Evolutionary conservation across 768 basidiomycete genomes (phyloP), one percentile per base, ranked within the genome.

Genomic region (Paxillus rubicundulus): DNA sequence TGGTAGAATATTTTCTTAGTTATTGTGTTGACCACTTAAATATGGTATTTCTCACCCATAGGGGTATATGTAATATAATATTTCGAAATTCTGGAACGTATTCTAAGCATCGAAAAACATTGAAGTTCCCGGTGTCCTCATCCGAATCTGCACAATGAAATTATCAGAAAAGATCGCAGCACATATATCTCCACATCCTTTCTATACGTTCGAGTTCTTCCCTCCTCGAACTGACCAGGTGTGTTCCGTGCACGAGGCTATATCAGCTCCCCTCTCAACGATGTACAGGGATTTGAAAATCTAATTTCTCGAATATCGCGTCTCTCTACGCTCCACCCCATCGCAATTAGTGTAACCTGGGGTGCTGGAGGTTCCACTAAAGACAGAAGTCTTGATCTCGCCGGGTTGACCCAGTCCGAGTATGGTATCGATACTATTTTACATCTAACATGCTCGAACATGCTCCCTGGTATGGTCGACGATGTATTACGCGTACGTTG

Each of bases 361-460:
- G 97, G 97, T 40, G 96, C 97, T 0, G 96, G 97, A 9, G 96
- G 97, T 2, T 84, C 85, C 7, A 98, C 96, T 0, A 92, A 82
- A 60, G 89, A 94, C 32, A 80, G 89, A 30, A 91, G 85, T 64
- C 74, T 99, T 37, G 93, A 95, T 58, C 81, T 99, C 2, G 95
- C 94, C 0, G 81, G 81, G 10, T 70, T 92, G 49, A 82, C 83
- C 2, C 90, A 93, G 67, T 72, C 75, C 16, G 82, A 85, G 50
- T 81, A 90, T 69, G 84, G 81, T 1, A 73, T 95, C 40, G 91
- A 97, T 60, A 94, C 92, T 1, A 81, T 97, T 55, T 76, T 99
- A 66, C 97, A 99, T 74, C 69, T 99, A 59, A 98, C 96, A 7
- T 98, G 96, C 74, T 98, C 97, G 30, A 97, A 98, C 70, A 95